Evolutionary conservation across 2,329 filamentous ascomycete species (phyloP), one percentile per base, ranked within the genome.

Genomic region (Shiraia sp.): DNA sequence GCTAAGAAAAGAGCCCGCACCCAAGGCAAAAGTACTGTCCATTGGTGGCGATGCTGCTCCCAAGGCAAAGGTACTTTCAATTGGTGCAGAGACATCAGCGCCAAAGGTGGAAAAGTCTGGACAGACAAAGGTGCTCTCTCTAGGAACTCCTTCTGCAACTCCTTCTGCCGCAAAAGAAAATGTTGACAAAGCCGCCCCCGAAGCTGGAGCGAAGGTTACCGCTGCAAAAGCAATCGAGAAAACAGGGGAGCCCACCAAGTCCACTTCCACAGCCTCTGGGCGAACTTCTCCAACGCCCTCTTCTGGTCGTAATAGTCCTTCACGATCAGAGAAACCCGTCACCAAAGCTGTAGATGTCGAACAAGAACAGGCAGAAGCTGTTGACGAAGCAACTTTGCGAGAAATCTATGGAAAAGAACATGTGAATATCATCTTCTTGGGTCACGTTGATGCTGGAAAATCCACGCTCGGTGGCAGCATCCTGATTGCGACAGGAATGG

Each of bases 391-490:
- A 17, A 92, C 90, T 0, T 76, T 99, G 47, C 89, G 90, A 70
- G 92, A 97, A 69, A 93, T 99, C 48, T 99, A 93, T 70, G 93
- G 93, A 68, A 96, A 97, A 72, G 90, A 87, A 66, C 83, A 87
- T 59, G 79, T 99, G 63, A 99, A 99, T 73, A 87, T 99, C 58
- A 96, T 97, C 54, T 96, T 97, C 74, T 87, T 97, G 65, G 92
- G 93, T 36, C 93, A 99, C 79, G 95, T 99, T 61, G 93, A 99
- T 76, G 93, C 93, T 37, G 93, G 93, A 59, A 99, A 99, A 76
- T 96, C 90, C 27, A 99, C 93, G 3, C 79, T 99, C 5, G 93
- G 93, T 66, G 93, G 93, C 36, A 88, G 88, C 37, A 95, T 99
- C 51, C 79, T 99, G 10, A 96, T 93, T 70, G 84, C 83, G 37